Conservation (phyloP, 371 early-diverging fungal species). For the Lichtheimia corymbifera region DNA sequence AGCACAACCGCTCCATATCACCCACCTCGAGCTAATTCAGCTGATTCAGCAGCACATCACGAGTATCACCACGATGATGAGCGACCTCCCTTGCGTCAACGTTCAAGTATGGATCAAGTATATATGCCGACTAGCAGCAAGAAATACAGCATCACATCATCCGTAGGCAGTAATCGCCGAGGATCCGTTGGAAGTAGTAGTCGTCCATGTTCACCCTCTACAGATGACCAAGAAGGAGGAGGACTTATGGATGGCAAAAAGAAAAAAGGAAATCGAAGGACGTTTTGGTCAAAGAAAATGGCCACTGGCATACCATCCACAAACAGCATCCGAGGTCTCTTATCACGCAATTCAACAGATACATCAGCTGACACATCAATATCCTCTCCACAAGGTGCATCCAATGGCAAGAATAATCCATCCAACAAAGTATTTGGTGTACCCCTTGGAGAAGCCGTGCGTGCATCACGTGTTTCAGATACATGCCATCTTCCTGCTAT, state of each 20-base stretch:
- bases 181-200: background rate
- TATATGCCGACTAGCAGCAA: conserved; percentile 1
- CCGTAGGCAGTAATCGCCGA: background rate
- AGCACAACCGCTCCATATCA: conserved; percentile 7
- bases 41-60: conserved; percentile 17
- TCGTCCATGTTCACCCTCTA: no score
- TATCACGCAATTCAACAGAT: conserved; percentile 24
- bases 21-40: conserved; percentile 26
- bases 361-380: conserved; percentile 1
- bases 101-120: conserved; percentile 23
- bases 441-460: conserved; percentile 29
- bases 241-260: conserved; percentile 18
- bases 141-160: no score
- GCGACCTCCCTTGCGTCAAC: conserved; percentile 17
- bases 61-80: conserved; percentile 5
- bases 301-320: conserved; percentile 13
- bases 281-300: conserved; percentile 37
- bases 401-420: conserved; percentile 22
- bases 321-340: conserved; percentile 22
- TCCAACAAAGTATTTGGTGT: conserved; percentile 48
- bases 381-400: background rate
- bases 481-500: conserved; percentile 66
- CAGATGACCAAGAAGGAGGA: conserved; percentile 2
- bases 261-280: conserved; percentile 31
- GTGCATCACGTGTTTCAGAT: conserved; percentile 22